A percentile compares a stretch with the other conserved stretches of the same genome.
Evolutionary conservation across 2,329 filamentous ascomycete genomes (phyloP).

Genomic region (Aspergillus texensis): DNA sequence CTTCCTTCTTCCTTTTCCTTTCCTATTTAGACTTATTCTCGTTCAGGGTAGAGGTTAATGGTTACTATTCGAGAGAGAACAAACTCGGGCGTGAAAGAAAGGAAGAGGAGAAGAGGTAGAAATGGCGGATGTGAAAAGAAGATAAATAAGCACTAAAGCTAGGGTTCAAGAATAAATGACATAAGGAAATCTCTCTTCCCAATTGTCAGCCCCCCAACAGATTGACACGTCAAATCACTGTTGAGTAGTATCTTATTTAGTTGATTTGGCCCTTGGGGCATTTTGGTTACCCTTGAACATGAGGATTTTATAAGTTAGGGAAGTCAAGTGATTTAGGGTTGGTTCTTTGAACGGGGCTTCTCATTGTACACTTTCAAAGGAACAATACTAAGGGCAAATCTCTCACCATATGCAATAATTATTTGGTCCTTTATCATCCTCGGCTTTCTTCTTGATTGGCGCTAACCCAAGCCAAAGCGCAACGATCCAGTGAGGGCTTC

Average conservation of each 20-base stretch:
- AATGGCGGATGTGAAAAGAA: background rate
- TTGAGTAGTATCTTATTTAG: background rate
- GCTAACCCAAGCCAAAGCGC: too few species aligned
- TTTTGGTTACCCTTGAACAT: background rate
- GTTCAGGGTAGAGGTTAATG: background rate
- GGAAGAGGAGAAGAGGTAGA: background rate
- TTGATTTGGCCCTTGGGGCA: background rate
- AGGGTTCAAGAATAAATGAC: background rate
- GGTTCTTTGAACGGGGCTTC: background rate
- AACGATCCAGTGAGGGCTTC: too few species aligned
- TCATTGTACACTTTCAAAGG: background rate
- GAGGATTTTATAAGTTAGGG: too few species aligned
- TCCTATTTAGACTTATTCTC: background rate
- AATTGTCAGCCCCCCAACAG: background rate
- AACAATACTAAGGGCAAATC: background rate
- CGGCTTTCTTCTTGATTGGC: background rate
- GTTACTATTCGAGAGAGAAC: background rate
- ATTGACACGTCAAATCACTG: background rate
- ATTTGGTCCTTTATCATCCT: background rate
- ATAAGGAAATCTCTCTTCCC: background rate
- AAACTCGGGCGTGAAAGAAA: background rate
- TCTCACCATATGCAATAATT: background rate
- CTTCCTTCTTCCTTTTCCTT: background rate
- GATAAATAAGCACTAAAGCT: background rate
- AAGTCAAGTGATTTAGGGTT: background rate